phyloP scores from a whole-genome alignment of 2,329 filamentous ascomycete genomes.

The Amauroascus niger region DNA sequence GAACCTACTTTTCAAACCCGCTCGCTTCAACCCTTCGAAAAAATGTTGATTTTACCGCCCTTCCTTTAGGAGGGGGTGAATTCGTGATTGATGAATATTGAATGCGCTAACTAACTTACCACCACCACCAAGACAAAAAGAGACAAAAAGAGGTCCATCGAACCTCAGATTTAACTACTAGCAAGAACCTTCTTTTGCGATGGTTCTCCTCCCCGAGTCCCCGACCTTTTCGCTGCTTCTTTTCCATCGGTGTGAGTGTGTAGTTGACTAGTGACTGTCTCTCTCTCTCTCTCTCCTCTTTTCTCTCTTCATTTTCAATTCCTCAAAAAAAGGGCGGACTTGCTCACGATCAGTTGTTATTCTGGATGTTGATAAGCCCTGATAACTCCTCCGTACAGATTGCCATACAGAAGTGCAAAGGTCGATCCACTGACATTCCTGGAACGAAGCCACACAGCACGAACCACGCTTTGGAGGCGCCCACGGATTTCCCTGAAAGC shows the following conservation, averaged over 20 bases:
- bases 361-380: no score
- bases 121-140: no score
- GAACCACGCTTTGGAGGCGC: background rate
- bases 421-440: background rate
- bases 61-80: background rate
- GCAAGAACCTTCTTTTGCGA: constrained; percentile 2
- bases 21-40: background rate
- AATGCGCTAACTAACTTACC: no score
- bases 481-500: background rate
- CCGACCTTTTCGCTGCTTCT: background rate
- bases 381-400: no score
- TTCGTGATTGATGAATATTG: no score
- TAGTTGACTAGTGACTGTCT: no score
- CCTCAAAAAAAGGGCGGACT: no score
- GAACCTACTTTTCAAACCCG: background rate
- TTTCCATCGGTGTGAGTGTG: background rate
- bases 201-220: background rate
- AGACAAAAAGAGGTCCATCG: background rate
- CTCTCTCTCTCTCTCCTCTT: background rate
- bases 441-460: constrained; percentile 1
- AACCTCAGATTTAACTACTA: background rate
- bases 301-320: no score
- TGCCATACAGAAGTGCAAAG: background rate
- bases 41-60: background rate
- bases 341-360: no score